Conservation (phyloP, 73 alveolate species). For the Paramecium pentaurelia region DNA sequence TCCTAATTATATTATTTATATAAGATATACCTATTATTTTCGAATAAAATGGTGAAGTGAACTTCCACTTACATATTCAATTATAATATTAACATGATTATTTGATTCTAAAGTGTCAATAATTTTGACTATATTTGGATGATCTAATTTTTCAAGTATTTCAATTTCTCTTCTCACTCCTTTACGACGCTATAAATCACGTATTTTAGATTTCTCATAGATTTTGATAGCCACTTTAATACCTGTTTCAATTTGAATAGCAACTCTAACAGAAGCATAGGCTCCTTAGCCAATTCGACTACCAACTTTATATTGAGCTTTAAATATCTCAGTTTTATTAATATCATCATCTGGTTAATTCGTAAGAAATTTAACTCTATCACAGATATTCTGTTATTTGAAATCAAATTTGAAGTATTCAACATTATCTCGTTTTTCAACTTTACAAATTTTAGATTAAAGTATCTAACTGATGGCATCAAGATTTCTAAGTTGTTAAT, state of each 20-base stretch:
- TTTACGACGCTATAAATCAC: slow-evolving; percentile 83
- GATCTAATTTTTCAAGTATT: slow-evolving; percentile 79
- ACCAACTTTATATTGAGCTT: slow-evolving; percentile 57
- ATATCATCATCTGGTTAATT: slow-evolving; percentile 51
- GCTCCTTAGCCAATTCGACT: slow-evolving; percentile 62
- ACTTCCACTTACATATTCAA: slow-evolving; percentile 92
- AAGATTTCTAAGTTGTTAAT: neutral
- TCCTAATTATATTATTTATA: neutral
- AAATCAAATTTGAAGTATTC: slow-evolving; percentile 41
- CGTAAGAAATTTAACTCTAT: neutral
- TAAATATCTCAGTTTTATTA: slow-evolving; percentile 46
- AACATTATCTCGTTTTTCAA: slow-evolving; percentile 18
- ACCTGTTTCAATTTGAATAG: slow-evolving; percentile 28
- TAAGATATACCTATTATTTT: slow-evolving; percentile 55
- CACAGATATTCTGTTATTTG: neutral
- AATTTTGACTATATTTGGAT: slow-evolving; percentile 83
- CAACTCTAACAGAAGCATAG: slow-evolving; percentile 65
- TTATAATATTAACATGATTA: slow-evolving; percentile 73
- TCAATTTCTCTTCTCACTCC: slow-evolving; percentile 88
- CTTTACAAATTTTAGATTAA: slow-evolving; percentile 15
- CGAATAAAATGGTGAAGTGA: slow-evolving; percentile 78
- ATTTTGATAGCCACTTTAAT: slow-evolving; percentile 74
- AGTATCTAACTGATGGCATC: slow-evolving; percentile 20
- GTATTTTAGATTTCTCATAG: slow-evolving; percentile 84
- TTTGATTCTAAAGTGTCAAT: slow-evolving; percentile 86